Conservation (phyloP, 1,139 yeast genomes). For the Saccharomycopsis hybrid region DNA sequence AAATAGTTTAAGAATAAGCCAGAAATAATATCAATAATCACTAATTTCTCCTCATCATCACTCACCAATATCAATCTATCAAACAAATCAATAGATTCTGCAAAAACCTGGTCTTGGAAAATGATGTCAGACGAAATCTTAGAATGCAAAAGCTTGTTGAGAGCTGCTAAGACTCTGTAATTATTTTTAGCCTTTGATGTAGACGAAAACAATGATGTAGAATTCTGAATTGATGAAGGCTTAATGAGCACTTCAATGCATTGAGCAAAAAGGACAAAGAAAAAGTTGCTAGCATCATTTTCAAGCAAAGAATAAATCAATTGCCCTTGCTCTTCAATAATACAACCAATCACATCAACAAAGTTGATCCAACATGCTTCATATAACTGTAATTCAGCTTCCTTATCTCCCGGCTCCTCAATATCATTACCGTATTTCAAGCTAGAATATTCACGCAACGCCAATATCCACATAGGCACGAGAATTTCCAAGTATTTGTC, state of each 20-base stretch:
- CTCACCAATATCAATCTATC: constrained; percentile 68
- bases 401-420: constrained; percentile 25
- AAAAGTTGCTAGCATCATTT: constrained; percentile 62
- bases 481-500: constrained; percentile 53
- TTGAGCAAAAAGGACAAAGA: constrained; percentile 76
- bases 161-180: constrained; percentile 44
- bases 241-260: constrained; percentile 70
- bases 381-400: constrained; percentile 51
- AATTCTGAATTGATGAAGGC: constrained; percentile 24
- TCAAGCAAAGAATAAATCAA: constrained; percentile 40
- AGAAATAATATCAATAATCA: constrained; percentile 51
- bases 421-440: constrained; percentile 47
- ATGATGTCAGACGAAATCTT: constrained; percentile 53
- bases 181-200: constrained; percentile 28
- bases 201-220: constrained; percentile 4
- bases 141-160: constrained; percentile 53
- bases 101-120: constrained; percentile 63
- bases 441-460: constrained; percentile 68
- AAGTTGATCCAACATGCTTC: constrained; percentile 73
- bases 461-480: constrained; percentile 73
- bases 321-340: constrained; percentile 46
- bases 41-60: constrained; percentile 43
- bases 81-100: constrained; percentile 68
- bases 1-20: constrained; percentile 35
- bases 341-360: constrained; percentile 67